Evolutionary conservation across 805 yeast species (phyloP).

Genomic region (Wickerhamomyces canadensis): DNA sequence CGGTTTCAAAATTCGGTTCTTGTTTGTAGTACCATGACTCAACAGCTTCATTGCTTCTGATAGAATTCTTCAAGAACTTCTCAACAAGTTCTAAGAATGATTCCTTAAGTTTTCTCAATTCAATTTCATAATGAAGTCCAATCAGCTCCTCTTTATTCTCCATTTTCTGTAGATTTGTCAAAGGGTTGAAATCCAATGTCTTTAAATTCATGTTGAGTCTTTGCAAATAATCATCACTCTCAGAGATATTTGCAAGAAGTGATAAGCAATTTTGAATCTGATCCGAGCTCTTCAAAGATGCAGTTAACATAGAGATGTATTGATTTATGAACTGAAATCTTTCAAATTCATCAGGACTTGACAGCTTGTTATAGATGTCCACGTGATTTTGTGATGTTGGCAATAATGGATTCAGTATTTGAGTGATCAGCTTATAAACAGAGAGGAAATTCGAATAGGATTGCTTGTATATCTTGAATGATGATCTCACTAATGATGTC

Average conservation of each 20-base stretch:
- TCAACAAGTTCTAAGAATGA: conserved; percentile 11
- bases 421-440: conserved; percentile 15
- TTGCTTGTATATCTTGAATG: conserved; percentile 14
- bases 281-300: conserved; percentile 2
- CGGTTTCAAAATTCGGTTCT: conserved; percentile 35
- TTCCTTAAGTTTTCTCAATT: conserved; percentile 16
- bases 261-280: conserved; percentile 5
- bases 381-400: conserved; percentile 8
- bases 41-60: conserved; percentile 1
- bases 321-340: conserved; percentile 21
- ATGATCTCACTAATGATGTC: conserved; percentile 8
- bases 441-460: conserved; percentile 15
- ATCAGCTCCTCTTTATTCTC: too few relatives aligned
- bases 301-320: conserved; percentile 12
- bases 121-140: conserved; percentile 17
- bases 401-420: conserved; percentile 8
- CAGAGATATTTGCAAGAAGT: conserved; percentile 7
- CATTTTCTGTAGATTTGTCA: not conserved
- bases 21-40: conserved; percentile 11
- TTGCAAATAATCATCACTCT: conserved; percentile 8
- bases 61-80: conserved; percentile 11
- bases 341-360: conserved; percentile 19
- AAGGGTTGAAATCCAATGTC: not conserved
- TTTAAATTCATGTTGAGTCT: conserved; percentile 13
- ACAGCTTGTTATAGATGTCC: conserved; percentile 19